Conservation (phyloP, 805 yeast species). For the Starmerella tilneyi region DNA sequence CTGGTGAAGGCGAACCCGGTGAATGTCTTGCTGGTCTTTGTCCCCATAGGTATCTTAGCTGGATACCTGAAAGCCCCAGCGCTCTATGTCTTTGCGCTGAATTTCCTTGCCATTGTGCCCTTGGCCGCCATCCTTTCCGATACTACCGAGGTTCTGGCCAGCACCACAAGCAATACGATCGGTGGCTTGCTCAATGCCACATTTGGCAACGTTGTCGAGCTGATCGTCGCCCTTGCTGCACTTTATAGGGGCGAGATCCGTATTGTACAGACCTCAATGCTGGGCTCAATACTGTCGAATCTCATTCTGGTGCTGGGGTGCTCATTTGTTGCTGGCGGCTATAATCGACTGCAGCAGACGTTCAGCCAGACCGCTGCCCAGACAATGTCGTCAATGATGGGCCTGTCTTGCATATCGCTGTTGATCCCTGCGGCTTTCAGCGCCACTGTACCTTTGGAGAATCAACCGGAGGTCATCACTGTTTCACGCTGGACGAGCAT, state of each 20-base stretch:
- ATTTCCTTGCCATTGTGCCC: slow-evolving; percentile 85
- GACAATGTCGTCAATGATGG: slow-evolving; percentile 90
- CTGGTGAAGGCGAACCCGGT: slow-evolving; percentile 32
- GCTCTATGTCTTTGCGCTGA: slow-evolving; percentile 52
- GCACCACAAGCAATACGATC: slow-evolving; percentile 77
- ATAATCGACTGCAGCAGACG: slow-evolving; percentile 69
- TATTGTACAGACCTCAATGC: slow-evolving; percentile 94
- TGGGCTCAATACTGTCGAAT: slow-evolving; percentile 86
- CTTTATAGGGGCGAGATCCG: slow-evolving; percentile 74
- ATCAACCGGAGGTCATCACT: slow-evolving; percentile 45
- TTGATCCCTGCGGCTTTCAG: slow-evolving; percentile 93
- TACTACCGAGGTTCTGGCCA: slow-evolving; percentile 88
- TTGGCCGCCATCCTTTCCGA: slow-evolving; percentile 80
- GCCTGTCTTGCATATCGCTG: slow-evolving; percentile 78
- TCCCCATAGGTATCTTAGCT: slow-evolving; percentile 79
- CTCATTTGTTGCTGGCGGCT: slow-evolving; percentile 88
- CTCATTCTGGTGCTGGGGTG: slow-evolving; percentile 86
- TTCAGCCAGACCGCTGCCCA: slow-evolving; percentile 97
- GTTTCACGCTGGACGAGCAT: slow-evolving; percentile 81
- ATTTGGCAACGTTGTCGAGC: slow-evolving; percentile 94
- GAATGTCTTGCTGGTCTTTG: slow-evolving; percentile 66
- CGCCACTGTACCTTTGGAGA: slow-evolving; percentile 41
- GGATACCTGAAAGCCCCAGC: slow-evolving; percentile 51
- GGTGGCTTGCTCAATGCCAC: slow-evolving; percentile 96
- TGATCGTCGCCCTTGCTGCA: slow-evolving; percentile 89